Conservation (phyloP, 73 alveolate species). For the Tetrahymena borealis region DNA sequence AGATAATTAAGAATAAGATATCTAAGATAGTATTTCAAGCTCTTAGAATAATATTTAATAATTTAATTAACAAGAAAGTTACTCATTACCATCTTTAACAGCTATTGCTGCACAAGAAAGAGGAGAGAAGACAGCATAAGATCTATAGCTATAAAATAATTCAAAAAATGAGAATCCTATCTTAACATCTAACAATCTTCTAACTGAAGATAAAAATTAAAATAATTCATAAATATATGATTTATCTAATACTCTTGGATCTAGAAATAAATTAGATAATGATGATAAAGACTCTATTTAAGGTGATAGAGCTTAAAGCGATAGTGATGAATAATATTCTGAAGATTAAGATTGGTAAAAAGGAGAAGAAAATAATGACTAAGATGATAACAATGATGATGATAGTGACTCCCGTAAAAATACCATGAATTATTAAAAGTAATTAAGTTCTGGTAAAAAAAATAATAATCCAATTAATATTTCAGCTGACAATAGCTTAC, state of each 20-base stretch:
- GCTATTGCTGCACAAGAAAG: too few species aligned
- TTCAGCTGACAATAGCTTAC: too few species aligned
- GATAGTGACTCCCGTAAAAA: too few species aligned
- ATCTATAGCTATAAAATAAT: too few species aligned
- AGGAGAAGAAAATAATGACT: not conserved
- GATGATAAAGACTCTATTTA: not conserved
- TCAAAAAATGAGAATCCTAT: not conserved
- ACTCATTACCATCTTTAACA: too few species aligned
- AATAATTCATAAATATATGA: not conserved
- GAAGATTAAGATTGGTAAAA: not conserved
- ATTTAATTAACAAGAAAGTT: not conserved
- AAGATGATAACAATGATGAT: not conserved
- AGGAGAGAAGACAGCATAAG: too few species aligned
- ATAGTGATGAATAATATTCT: not conserved
- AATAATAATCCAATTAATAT: too few species aligned
- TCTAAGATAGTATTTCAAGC: not conserved
- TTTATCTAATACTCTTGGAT: not conserved
- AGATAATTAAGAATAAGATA: not conserved
- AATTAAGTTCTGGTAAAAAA: too few species aligned
- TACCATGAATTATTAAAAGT: too few species aligned
- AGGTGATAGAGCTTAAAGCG: not conserved
- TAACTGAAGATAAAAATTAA: not conserved
- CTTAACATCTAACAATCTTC: not conserved
- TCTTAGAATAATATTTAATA: not conserved
- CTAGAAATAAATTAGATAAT: not conserved